Conservation (phyloP, 257 asterid genomes). For the Prunella vulgaris region DNA sequence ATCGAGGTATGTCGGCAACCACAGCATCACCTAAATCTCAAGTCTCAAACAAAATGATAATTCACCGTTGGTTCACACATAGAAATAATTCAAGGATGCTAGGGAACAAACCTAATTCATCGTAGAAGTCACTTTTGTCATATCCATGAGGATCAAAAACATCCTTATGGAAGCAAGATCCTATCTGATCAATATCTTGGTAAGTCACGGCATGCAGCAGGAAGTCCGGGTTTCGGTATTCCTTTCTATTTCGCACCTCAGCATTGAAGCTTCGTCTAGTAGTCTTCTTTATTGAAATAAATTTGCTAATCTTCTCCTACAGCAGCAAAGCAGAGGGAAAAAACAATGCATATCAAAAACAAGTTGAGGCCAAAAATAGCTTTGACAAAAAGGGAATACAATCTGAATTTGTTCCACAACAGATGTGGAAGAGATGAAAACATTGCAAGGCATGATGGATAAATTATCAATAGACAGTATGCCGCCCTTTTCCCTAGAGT, state of each 20-base stretch:
- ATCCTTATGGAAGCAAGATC: constrained; percentile 89
- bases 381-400: not conserved
- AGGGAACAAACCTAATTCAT: constrained; percentile 66
- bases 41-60: constrained; percentile 7
- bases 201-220: constrained; percentile 95
- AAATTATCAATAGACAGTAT: not conserved
- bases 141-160: constrained; percentile 99
- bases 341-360: not conserved
- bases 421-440: not conserved
- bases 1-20: not conserved
- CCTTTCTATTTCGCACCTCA: constrained; percentile 92
- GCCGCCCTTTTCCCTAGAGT: not conserved
- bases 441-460: not conserved
- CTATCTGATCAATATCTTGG: constrained; percentile 90
- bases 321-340: constrained; percentile 20
- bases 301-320: constrained; percentile 67
- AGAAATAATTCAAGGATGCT: constrained; percentile 10
- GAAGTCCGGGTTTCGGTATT: constrained; percentile 93
- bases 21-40: not conserved
- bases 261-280: constrained; percentile 84
- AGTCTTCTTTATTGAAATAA: constrained; percentile 60
- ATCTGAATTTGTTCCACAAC: not conserved
- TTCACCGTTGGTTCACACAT: constrained; percentile 4
- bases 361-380: constrained; percentile 9
- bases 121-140: constrained; percentile 82